Evolutionary conservation across 768 basidiomycete species (phyloP), one percentile per base, ranked within the genome.

Genomic region (Tylopilus sp.): DNA sequence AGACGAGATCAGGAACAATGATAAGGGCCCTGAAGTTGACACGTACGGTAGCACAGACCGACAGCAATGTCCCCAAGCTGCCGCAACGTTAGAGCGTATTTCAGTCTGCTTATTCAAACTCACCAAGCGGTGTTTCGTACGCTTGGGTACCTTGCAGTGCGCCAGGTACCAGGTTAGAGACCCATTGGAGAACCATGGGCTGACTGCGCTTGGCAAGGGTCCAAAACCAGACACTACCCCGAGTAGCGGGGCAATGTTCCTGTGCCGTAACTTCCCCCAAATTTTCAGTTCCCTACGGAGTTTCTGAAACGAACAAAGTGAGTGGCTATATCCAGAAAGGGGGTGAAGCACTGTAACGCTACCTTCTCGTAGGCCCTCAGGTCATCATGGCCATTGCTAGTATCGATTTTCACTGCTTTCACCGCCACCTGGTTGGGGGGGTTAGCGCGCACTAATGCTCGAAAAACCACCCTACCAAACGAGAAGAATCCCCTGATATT

Each of bases 141-240:
- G 21, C 8, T 6, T 29, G 16, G 40, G 31, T 3, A 4, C 25
- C 13, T 14, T 30, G n/a, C 30, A 25, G 12, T 9, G 26, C 14
- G 26, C 24, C n/a, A 72, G 44, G 40, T 71, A 70, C 21, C 13
- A 13, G 8, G 52, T 48, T 16, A 72, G 45, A 19, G 63, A 63
- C 17, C 68, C 70, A 19, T 68, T 63, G 25, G 22, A 17, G 28
- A 59, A 52, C 71, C 72, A 72, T 6, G 72, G 71, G 51, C 63
- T 72, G 37, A 73, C 65, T 60, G 68, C 63, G 36, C 71, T 68
- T 14, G 55, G 51, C 30, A 59, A 55, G 6, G 58, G 63, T 28
- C 73, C 71, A 30, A 70, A 74, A 22, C 51, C 63, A n/a, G 50
- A 54, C 17, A 66, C 58, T 3, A 62, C 56, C 6, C 72, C 72